Conservation (phyloP, 2,329 filamentous ascomycete species). For the Berkeleyomyces rouxiae region DNA sequence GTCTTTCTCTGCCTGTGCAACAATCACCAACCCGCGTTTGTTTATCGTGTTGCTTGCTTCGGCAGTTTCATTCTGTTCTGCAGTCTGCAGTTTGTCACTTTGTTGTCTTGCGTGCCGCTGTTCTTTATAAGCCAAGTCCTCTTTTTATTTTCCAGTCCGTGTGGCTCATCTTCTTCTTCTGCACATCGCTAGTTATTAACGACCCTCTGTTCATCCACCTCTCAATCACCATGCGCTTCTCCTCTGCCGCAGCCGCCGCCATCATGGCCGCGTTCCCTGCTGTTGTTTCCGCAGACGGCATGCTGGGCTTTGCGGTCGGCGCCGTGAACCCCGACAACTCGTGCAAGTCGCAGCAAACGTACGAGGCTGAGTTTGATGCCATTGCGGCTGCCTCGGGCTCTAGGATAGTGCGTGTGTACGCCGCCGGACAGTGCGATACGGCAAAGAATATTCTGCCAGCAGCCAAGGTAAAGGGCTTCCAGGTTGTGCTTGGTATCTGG, state of each 20-base stretch:
- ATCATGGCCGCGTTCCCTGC: slow-evolving; percentile 15
- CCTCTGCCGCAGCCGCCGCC: slow-evolving; percentile 8
- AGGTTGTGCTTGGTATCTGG: slow-evolving; percentile 58
- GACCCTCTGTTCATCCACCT: background rate
- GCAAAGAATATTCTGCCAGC: slow-evolving; percentile 47
- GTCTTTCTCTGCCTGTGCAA: background rate
- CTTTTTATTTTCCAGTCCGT: background rate
- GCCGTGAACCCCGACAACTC: slow-evolving; percentile 40
- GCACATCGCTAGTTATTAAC: background rate
- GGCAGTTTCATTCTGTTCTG: background rate
- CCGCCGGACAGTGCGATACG: slow-evolving; percentile 48
- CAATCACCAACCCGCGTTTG: background rate
- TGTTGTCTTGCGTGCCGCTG: background rate
- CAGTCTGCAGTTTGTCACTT: background rate
- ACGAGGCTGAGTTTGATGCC: slow-evolving; percentile 46
- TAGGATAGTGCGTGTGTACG: slow-evolving; percentile 48
- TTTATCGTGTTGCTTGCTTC: background rate
- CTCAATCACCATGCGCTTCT: slow-evolving; percentile 12
- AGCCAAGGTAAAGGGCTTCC: slow-evolving; percentile 45
- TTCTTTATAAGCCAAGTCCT: background rate
- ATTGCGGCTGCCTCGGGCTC: slow-evolving; percentile 33
- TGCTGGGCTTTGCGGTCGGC: slow-evolving; percentile 48
- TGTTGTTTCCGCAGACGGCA: slow-evolving; percentile 26
- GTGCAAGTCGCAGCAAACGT: slow-evolving; percentile 48
- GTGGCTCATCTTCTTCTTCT: background rate